Percentiles rank a stretch among this genome's conserved stretches.
Conservation (phyloP, 345 rosid species). For the Salix udensis region DNA sequence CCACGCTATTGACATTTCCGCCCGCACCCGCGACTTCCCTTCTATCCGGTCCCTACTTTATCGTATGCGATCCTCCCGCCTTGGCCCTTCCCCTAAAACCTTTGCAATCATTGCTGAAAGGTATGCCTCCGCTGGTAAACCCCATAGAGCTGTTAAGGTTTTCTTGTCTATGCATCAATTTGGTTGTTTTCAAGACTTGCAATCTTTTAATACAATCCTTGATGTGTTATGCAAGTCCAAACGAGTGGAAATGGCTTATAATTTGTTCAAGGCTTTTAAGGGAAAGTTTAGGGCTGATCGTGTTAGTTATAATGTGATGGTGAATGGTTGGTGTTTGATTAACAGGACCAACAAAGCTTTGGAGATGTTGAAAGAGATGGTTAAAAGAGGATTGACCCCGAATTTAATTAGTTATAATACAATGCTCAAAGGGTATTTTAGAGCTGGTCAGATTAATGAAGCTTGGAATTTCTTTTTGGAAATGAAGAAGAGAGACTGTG, state of each 20-base stretch:
- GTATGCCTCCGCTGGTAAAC: slow-evolving; percentile 62
- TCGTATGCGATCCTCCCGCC: slow-evolving; percentile 64
- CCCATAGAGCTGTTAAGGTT: slow-evolving; percentile 61
- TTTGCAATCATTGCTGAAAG: slow-evolving; percentile 77
- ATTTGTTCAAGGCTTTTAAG: slow-evolving; percentile 55
- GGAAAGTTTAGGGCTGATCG: slow-evolving; percentile 68
- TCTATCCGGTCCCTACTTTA: slow-evolving; percentile 48
- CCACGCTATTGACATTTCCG: slow-evolving; percentile 74
- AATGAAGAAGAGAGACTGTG: slow-evolving; percentile 80
- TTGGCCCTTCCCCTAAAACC: slow-evolving; percentile 63
- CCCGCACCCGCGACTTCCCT: slow-evolving; percentile 60
- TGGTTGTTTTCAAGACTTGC: slow-evolving; percentile 70
- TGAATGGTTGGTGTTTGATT: slow-evolving; percentile 87
- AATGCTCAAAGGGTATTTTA: slow-evolving; percentile 73
- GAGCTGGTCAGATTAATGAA: slow-evolving; percentile 70
- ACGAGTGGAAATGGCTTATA: slow-evolving; percentile 68
- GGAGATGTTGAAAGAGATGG: slow-evolving; percentile 82
- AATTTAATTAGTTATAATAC: slow-evolving; percentile 64
- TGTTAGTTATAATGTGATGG: slow-evolving; percentile 71
- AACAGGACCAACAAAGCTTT: slow-evolving; percentile 72
- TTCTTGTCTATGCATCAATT: slow-evolving; percentile 83
- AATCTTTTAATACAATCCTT: slow-evolving; percentile 75
- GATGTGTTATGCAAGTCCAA: slow-evolving; percentile 72
- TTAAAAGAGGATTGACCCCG: slow-evolving; percentile 60
- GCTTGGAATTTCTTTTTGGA: slow-evolving; percentile 81